Percentiles rank a stretch among this genome's conserved stretches.
Conservation (phyloP, 31 red algal species). For the Pterothamnion heteromorphum region DNA sequence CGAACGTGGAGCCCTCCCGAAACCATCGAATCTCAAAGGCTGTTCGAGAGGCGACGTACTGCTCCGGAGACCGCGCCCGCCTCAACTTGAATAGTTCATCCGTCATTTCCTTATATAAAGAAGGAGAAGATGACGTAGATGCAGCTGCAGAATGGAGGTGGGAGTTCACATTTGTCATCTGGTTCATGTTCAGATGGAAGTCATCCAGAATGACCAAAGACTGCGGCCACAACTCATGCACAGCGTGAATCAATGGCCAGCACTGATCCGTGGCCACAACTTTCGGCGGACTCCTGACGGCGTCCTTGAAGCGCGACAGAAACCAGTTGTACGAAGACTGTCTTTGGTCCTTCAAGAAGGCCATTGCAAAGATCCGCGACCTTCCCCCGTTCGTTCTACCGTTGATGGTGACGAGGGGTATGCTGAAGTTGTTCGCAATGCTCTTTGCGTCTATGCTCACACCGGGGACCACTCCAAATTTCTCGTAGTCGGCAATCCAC, state of each 20-base stretch:
- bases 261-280: not conserved
- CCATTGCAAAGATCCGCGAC: not conserved
- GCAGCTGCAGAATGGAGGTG: too few relatives aligned
- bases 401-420: constrained; percentile 12
- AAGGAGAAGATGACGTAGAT: not conserved
- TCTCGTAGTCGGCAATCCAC: not conserved
- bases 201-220: not conserved
- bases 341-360: not conserved
- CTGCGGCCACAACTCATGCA: not conserved
- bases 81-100: not conserved
- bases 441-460: too few relatives aligned
- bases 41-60: not conserved
- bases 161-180: not conserved
- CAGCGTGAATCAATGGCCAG: not conserved
- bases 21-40: not conserved
- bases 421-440: too few relatives aligned
- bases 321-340: not conserved
- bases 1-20: not conserved
- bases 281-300: not conserved
- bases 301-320: not conserved
- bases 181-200: constrained; percentile 4
- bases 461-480: not conserved
- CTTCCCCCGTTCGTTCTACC: not conserved
- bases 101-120: not conserved
- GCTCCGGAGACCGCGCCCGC: not conserved